Evolutionary conservation across 2,329 filamentous ascomycete species (phyloP), one percentile per base, ranked within the genome.

Genomic region (Domatiomyces catenatus): DNA sequence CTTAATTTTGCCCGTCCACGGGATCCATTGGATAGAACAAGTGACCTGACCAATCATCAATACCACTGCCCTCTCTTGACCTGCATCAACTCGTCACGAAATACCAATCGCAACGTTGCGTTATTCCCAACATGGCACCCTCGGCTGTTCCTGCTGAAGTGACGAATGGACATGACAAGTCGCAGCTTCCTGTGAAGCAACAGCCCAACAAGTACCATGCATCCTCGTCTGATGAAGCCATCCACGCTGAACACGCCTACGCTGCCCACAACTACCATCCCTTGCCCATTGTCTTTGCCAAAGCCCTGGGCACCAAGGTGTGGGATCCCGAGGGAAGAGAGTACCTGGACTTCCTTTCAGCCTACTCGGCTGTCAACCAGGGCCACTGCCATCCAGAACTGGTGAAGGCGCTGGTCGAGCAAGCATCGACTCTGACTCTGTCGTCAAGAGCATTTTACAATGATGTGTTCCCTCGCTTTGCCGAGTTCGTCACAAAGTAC

Each of bases 181-280:
- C 15, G 32, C 32, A 15, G 10, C 32, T 15, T 39, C 32, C 32
- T 51, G 60, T 53, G 68, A 73, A 58, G 66, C 69, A 54, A 68
- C 69, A 56, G 54, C 61, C 39, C 56, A 48, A 42, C 36, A 68
- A 64, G 53, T 80, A 79, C 72, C 92, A 95, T 71, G 77, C 87
- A 50, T 67, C 84, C 18, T 88, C 90, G 22, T 89, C 88, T 44
- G 72, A 81, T 52, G 74, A 77, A 60, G 90, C 92, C 61, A 93
- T 95, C 66, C 71, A 80, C 49, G 72, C 81, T 49, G 92, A 98
- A 72, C 75, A 86, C 63, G 74, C 85, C 65, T 90, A 79, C 67
- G 92, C 92, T 47, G 92, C 92, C 47, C 92, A 98, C 79, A 98
- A 98, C 75, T 98, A 98, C 75, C 89, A 96, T 69, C 92, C 92